phyloP scores from a whole-genome alignment of 805 yeast species.

The Nakazawaea populi region DNA sequence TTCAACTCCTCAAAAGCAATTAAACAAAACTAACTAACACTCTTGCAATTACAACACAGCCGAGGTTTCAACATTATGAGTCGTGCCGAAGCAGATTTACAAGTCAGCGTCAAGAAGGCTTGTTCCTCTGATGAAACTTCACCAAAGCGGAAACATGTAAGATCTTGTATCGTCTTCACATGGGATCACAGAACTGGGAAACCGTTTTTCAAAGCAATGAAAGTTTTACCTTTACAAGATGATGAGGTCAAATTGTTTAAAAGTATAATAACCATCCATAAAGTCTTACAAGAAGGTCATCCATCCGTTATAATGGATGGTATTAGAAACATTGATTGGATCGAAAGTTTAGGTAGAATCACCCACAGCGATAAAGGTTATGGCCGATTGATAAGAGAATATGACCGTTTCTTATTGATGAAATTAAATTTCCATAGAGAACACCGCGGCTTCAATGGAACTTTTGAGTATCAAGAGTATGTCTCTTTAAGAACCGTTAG shows the following conservation, averaged over 20 bases:
- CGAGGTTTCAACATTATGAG: neutral
- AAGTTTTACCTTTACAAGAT: conserved; percentile 69
- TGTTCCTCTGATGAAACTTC: conserved; percentile 82
- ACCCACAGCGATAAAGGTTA: conserved; percentile 48
- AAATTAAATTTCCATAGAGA: conserved; percentile 79
- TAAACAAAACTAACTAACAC: too few relatives aligned
- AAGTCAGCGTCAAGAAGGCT: conserved; percentile 67
- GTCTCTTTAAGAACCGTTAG: conserved; percentile 79
- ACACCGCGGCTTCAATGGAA: conserved; percentile 90
- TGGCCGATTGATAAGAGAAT: conserved; percentile 70
- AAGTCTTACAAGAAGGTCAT: conserved; percentile 98
- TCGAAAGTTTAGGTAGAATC: conserved; percentile 63
- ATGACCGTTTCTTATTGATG: conserved; percentile 59
- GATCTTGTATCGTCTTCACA: conserved; percentile 91
- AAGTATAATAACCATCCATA: conserved; percentile 78
- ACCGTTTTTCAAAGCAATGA: conserved; percentile 81
- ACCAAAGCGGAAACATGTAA: conserved; percentile 92
- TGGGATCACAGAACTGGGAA: conserved; percentile 90
- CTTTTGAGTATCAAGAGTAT: conserved; percentile 94
- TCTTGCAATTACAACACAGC: neutral
- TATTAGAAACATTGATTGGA: conserved; percentile 69
- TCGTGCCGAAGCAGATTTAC: conserved; percentile 22
- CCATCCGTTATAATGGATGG: conserved; percentile 78
- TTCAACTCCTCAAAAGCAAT: neutral
- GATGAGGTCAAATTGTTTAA: conserved; percentile 85